Percentiles rank a stretch among this genome's conserved stretches.
phyloP scores from a whole-genome alignment of 106 monocot genomes.

The Amphibolis antarctica region DNA sequence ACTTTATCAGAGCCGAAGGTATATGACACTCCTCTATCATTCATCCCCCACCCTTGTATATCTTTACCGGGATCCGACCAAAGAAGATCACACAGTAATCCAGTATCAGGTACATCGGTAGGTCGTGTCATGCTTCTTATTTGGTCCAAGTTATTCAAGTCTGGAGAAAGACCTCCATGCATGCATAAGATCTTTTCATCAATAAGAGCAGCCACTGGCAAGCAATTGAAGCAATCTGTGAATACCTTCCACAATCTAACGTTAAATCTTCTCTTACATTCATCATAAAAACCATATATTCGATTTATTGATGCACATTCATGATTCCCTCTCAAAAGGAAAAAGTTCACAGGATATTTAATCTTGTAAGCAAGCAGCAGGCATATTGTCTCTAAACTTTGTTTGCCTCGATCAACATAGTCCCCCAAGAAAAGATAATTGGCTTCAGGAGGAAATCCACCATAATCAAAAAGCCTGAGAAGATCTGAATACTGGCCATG shows the following conservation, averaged over 20 bases:
- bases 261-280: slow-evolving; percentile 5
- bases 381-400: slow-evolving; percentile 10
- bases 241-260: background rate
- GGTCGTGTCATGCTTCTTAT: too few species aligned
- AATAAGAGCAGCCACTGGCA: slow-evolving; percentile 10
- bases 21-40: too few species aligned
- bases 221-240: slow-evolving; percentile 11
- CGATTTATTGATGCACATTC: slow-evolving; percentile 13
- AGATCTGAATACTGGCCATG: slow-evolving; percentile 7
- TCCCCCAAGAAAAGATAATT: slow-evolving; percentile 15
- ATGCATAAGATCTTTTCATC: slow-evolving; percentile 14
- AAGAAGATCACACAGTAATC: too few species aligned
- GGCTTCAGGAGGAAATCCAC: slow-evolving; percentile 9
- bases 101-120: too few species aligned
- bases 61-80: too few species aligned
- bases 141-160: background rate
- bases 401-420: slow-evolving; percentile 13
- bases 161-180: slow-evolving; percentile 12
- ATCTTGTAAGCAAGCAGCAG: slow-evolving; percentile 14
- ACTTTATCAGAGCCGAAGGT: too few species aligned
- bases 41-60: too few species aligned
- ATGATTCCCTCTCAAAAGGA: slow-evolving; percentile 12
- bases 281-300: slow-evolving; percentile 14
- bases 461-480: background rate
- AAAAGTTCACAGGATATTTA: slow-evolving; percentile 10